Evolutionary conservation across 371 early-diverging fungal species (phyloP), one percentile per base, ranked within the genome.

Genomic region (Dinochytrium kinnereticum): DNA sequence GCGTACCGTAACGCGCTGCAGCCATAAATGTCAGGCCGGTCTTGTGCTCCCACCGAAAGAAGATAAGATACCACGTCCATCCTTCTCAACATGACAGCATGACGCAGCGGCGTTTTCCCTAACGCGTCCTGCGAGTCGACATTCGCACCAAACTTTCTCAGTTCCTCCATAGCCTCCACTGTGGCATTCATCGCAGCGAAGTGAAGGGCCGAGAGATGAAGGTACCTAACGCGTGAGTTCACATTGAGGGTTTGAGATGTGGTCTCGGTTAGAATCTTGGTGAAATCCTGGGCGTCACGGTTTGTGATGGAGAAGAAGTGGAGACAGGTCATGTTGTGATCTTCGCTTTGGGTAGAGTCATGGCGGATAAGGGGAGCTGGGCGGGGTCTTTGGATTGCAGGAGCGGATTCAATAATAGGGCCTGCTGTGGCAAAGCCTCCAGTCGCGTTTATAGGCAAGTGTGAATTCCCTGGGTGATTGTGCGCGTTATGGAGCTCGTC

Each of bases 101-200:
- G 61, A 17, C 61, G 30, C 0, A 76, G 71, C 10, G 76, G 72
- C 2, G 71, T 71, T 1, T 69, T 34, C 31, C 70, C 50, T 28
- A 68, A 68, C 5, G 59, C 26, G 39, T 76, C 76, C 28, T 39
- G 31, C 10, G 71, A 40, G 39, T 76, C 64, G 30, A 72, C 38
- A 28, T 71, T 53, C 59, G 76, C 76, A n/a, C 76, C 76, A 64
- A 68, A 55, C 17, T 30, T 10, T 24, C 65, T 19, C 5, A 76
- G 51, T 2, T 40, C 31, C 24, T 34, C 21, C 5, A 72, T 34
- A 50, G 59, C 65, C 2, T 72, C 69, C 3, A 59, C n/a, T 3
- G 69, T 49, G 7, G 72, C 67, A 34, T 76, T 76, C 76, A 76
- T 76, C n/a, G 69, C 67, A 15, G 76, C 76, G 31, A 76, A 72